Base-by-base conservation (phyloP, 768 basidiomycete species). In the Rubroboletus pulcherrimus region DNA sequence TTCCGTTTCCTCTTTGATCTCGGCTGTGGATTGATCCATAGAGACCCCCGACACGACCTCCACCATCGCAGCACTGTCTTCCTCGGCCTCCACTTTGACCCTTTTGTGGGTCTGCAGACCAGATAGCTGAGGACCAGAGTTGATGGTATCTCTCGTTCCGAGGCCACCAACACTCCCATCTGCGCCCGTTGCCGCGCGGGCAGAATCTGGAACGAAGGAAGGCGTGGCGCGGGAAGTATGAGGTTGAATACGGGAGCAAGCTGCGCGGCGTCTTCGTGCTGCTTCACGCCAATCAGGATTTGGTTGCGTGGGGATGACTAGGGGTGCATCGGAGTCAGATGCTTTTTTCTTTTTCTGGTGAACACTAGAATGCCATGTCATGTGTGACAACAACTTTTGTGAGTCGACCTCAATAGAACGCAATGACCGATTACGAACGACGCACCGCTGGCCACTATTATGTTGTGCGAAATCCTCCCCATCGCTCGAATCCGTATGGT, bases 261-360 rank as follows among this genome's bases (percentile, higher is more conserved):
- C 61, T 15, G 69, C 57, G 4, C 70, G 71, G 8, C 89, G 78
- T 67, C 83, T 86, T 40, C 87, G 78, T 15, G 91, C 90, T 8
- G 84, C 72, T 49, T 85, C 88, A 40, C 92, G 77, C 96, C 96
- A 99, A 67, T 99, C 95, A 29, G 84, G 81, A 65, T 98, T 96
- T 63, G 92, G 77, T 43, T 91, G 76, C 1, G 92, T 77, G 15
- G 95, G 86, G 43, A 99, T 98, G 37, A 97, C 84, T 9, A 97
- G 79, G 0, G 90, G 90, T 5, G 76, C 81, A 39, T 81, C 67
- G 11, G 79, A 72, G 49, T 68, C 75, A 1, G 42, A n/a, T 4
- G 0, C 29, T 58, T 77, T 77, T 40, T 74, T 78, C 40, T 50
- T 72, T 52, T 77, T 74, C 53, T 76, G 77, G 59, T 74, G 73